Conservation (phyloP, 2,329 filamentous ascomycete genomes). For the Huntiella omanensis region DNA sequence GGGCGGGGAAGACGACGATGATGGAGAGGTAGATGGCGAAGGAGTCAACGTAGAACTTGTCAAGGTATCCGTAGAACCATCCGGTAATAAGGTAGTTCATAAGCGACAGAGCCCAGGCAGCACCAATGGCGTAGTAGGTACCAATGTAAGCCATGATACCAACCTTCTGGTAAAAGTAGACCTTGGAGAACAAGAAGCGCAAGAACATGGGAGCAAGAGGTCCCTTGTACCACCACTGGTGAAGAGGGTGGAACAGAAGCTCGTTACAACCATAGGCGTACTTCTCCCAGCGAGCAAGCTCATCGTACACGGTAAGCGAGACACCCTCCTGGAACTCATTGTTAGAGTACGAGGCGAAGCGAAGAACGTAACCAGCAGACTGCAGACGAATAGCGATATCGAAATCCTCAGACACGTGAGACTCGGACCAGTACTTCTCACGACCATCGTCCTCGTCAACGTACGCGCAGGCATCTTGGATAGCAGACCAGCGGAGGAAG, state of each 20-base stretch:
- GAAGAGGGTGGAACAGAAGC: constrained; percentile 48
- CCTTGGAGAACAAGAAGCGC: constrained; percentile 39
- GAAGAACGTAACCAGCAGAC: constrained; percentile 46
- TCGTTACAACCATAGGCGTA: constrained; percentile 56
- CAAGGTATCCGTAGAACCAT: constrained; percentile 48
- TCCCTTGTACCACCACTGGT: constrained; percentile 39
- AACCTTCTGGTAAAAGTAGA: constrained; percentile 46
- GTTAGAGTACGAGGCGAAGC: constrained; percentile 48
- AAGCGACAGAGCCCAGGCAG: constrained; percentile 45
- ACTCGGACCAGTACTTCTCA: constrained; percentile 56
- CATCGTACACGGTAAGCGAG: constrained; percentile 54
- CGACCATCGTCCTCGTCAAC: constrained; percentile 34
- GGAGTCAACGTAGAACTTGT: constrained; percentile 48
- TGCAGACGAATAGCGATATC: constrained; percentile 58
- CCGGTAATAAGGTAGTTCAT: constrained; percentile 55
- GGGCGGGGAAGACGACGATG: constrained; percentile 43
- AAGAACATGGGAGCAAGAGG: constrained; percentile 48
- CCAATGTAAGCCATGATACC: constrained; percentile 54
- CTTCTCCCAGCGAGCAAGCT: constrained; percentile 54
- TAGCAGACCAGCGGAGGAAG: constrained; percentile 44
- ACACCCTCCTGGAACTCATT: constrained; percentile 58
- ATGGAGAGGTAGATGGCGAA: constrained; percentile 46
- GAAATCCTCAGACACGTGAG: constrained; percentile 60
- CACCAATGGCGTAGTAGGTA: constrained; percentile 54
- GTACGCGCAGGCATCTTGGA: constrained; percentile 20